phyloP scores from a whole-genome alignment of 2,329 filamentous ascomycete genomes.

The Nothomitra cinnamomea region DNA sequence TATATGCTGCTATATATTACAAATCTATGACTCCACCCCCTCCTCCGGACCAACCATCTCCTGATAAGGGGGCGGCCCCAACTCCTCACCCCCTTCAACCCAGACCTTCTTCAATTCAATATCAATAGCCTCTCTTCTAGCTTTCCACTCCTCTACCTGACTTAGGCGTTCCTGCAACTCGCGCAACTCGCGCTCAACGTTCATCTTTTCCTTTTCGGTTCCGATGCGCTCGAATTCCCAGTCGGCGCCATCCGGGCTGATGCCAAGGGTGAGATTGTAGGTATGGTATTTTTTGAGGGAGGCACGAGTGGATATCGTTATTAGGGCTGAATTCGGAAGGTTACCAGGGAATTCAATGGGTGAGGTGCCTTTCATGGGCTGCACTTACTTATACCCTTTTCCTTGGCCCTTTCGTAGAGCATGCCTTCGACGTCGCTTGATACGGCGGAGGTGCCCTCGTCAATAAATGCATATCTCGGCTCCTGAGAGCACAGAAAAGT shows the following conservation, averaged over 20 bases:
- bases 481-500: constrained; percentile 28
- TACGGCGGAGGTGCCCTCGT: constrained; percentile 90
- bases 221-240: constrained; percentile 93
- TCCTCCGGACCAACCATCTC: background rate
- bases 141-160: constrained; percentile 73
- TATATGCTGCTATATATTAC: too few relatives aligned
- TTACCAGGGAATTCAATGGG: background rate
- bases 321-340: constrained; percentile 41
- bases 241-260: constrained; percentile 63
- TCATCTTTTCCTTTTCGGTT: constrained; percentile 80
- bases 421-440: constrained; percentile 88
- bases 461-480: constrained; percentile 82
- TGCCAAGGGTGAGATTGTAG: constrained; percentile 71
- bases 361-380: constrained; percentile 1
- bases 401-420: constrained; percentile 84
- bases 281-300: constrained; percentile 93
- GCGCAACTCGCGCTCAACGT: constrained; percentile 77
- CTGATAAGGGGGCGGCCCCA: background rate
- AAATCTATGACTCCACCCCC: too few relatives aligned
- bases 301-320: constrained; percentile 88
- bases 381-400: constrained; percentile 73
- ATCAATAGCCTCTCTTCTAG: constrained; percentile 64
- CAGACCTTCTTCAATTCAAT: constrained; percentile 53
- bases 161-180: constrained; percentile 66
- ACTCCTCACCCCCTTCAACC: constrained; percentile 18